A percentile compares a stretch with the other conserved stretches of the same genome.
These are phyloP conservation scores for Tarenaya hassleriana DNA, from an alignment of 345 rosid species.

Conservation along the genomic window DNA sequence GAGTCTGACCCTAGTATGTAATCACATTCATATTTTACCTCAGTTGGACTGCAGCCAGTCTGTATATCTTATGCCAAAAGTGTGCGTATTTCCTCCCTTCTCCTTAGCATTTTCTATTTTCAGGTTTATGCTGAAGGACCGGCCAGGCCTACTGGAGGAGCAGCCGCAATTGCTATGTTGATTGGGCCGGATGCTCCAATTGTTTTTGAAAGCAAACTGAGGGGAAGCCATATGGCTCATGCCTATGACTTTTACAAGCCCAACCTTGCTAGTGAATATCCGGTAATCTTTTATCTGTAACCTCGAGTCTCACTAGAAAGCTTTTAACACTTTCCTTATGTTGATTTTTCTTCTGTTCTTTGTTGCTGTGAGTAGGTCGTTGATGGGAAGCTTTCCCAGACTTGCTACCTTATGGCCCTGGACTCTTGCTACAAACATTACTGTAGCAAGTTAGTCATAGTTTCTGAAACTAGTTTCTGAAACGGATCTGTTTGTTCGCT, in stretches of 20 bases:
- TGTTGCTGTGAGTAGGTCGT: slow-evolving; percentile 59
- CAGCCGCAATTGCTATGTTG: slow-evolving; percentile 90
- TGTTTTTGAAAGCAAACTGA: slow-evolving; percentile 82
- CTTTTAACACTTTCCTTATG: neutral
- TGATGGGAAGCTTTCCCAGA: slow-evolving; percentile 98
- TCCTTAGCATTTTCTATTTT: slow-evolving; percentile 12
- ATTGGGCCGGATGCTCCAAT: slow-evolving; percentile 96
- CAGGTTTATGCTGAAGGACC: slow-evolving; percentile 99
- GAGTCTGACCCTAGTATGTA: no score
- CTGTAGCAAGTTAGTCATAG: slow-evolving; percentile 64
- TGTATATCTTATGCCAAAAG: neutral
- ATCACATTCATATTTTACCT: no score
- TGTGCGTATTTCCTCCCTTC: neutral
- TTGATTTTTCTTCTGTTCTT: neutral
- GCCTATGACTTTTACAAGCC: slow-evolving; percentile 99
- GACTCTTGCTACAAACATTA: slow-evolving; percentile 83
- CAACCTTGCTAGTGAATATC: slow-evolving; percentile 98
- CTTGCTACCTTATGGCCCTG: slow-evolving; percentile 97
- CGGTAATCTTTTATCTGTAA: slow-evolving; percentile 37
- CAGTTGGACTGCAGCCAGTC: no score
- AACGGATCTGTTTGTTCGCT: slow-evolving; percentile 3
- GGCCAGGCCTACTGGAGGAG: slow-evolving; percentile 99
- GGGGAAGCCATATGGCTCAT: slow-evolving; percentile 97
- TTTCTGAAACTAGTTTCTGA: slow-evolving; percentile 4
- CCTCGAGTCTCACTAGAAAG: slow-evolving; percentile 1